Conservation (phyloP, 441 rosid species). For the Brassica hybrid region DNA sequence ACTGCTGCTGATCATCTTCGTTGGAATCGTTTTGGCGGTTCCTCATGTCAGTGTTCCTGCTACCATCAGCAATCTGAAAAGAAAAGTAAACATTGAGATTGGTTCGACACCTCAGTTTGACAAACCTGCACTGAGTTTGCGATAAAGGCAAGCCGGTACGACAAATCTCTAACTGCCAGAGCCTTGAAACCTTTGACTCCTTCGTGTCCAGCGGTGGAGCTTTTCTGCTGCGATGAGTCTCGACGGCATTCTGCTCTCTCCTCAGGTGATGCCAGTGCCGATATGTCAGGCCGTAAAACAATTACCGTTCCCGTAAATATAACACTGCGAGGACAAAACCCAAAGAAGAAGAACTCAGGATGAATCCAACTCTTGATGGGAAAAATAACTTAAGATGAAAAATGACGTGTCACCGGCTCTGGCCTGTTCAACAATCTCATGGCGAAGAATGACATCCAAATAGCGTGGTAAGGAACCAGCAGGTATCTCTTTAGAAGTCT, state of each 20-base stretch:
- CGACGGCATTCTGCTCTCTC: constrained; percentile 93
- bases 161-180: constrained; percentile 92
- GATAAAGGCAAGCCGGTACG: constrained; percentile 91
- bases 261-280: constrained; percentile 90
- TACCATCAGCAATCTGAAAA: constrained; percentile 79
- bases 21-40: constrained; percentile 82
- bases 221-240: constrained; percentile 74
- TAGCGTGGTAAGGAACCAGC: constrained; percentile 95
- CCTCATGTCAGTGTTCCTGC: constrained; percentile 76
- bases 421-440: constrained; percentile 98
- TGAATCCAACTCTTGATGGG: constrained; percentile 6
- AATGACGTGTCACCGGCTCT: constrained; percentile 98
- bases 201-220: constrained; percentile 69
- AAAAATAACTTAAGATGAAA: no score
- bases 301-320: constrained; percentile 90
- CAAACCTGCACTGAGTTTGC: constrained; percentile 97
- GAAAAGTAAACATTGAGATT: constrained; percentile 17
- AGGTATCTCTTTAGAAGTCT: constrained; percentile 95
- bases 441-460: constrained; percentile 94
- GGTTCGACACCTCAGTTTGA: constrained; percentile 16
- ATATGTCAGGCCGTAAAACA: constrained; percentile 93
- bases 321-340: constrained; percentile 58
- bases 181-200: constrained; percentile 91
- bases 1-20: constrained; percentile 81
- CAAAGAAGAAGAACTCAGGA: background rate